Base-by-base conservation (phyloP, 768 basidiomycete species). In the Mycena maculata region DNA sequence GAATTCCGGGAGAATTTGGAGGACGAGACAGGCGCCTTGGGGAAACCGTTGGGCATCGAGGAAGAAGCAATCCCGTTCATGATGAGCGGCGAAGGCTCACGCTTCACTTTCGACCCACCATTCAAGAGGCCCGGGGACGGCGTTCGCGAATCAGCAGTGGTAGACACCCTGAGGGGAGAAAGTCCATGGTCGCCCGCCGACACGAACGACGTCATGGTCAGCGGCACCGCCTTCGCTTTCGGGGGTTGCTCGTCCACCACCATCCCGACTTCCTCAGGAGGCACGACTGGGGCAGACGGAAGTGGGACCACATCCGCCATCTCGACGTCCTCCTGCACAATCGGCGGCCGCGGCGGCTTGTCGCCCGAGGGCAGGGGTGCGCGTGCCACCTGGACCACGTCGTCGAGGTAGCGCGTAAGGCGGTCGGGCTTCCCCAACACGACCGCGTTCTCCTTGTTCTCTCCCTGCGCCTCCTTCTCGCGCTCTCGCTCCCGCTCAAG, bases 371-470 rank as follows among this genome's bases (percentile, higher is more conserved):
- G n/a, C n/a, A n/a, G n/a, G n/a, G n/a, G n/a, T n/a, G 65, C 63
- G 10, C 33, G 33, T 36, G 33, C 58, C 61, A n/a, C 60, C 41
- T 1, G 55, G 68, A 4, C 33, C 13, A 69, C 62, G 4, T 44
- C 63, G 7, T 61, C 65, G 13, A 70, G 61, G 18, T 63, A 41
- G 20, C 59, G 59, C 9, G 36, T n/a, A 20, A 67, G 69, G 22
- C 60, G 60, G 20, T 70, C 66, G 15, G 50, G 10, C 47, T 61
- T 56, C n/a, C n/a, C 33, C 0, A 42, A 36, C 6, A 60, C 44
- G 39, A 48, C 63, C 30, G 45, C 61, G 36, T 66, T 63, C 61
- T 70, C 65, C 58, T 70, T 65, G 38, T 63, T 45, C 22, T 52
- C 55, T 7, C 47, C 65, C 56, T 31, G 62, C n/a, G 41, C 33